These are phyloP conservation scores for Pichia cactophila DNA, from an alignment of 1,139 yeast species.

Conservation along the genomic window DNA sequence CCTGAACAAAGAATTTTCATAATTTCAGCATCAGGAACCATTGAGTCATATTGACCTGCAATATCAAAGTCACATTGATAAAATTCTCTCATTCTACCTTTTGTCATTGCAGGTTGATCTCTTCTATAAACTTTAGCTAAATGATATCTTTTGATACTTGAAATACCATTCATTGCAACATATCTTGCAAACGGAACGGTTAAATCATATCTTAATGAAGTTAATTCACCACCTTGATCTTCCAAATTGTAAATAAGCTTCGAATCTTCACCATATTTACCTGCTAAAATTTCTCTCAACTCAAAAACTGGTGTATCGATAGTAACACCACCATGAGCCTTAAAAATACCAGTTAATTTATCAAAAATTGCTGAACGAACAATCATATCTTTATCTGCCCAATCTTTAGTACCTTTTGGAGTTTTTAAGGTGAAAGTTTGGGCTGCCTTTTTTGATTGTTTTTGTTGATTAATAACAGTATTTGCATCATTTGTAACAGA, in stretches of 20 bases:
- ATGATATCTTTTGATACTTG: constrained; percentile 86
- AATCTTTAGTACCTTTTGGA: constrained; percentile 96
- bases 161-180: constrained; percentile 89
- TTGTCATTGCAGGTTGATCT: constrained; percentile 99
- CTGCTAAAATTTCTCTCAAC: constrained; percentile 86
- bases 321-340: constrained; percentile 96
- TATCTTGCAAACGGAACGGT: constrained; percentile 97
- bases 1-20: constrained; percentile 80
- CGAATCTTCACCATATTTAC: constrained; percentile 97
- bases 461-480: background rate
- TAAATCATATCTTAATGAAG: constrained; percentile 89
- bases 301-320: constrained; percentile 98
- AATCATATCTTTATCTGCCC: constrained; percentile 98
- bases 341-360: constrained; percentile 65
- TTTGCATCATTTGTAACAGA: background rate
- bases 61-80: constrained; percentile 97
- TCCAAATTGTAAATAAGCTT: constrained; percentile 90
- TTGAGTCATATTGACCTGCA: constrained; percentile 84
- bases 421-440: constrained; percentile 64
- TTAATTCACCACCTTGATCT: constrained; percentile 97
- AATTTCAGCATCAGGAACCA: constrained; percentile 95
- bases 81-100: constrained; percentile 98
- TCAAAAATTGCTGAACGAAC: constrained; percentile 81
- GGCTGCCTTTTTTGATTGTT: constrained; percentile 13
- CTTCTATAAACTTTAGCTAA: constrained; percentile 97